Base-by-base conservation (phyloP, 805 yeast genomes). In the Cephaloascus fragrans region DNA sequence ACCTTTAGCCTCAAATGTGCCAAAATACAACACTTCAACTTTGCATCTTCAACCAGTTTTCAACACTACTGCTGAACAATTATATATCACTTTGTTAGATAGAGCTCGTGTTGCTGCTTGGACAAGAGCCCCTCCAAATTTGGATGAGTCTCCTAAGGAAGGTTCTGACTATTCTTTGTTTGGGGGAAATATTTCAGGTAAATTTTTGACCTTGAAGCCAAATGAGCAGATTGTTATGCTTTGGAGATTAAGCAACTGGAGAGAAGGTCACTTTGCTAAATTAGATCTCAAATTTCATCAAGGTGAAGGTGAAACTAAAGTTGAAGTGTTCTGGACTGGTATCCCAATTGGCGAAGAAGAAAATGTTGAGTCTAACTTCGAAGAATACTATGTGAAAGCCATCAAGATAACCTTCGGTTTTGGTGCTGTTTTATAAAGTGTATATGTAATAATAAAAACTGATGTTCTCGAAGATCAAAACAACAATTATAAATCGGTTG, bases 271-370 rank as follows among this genome's bases (percentile, higher is more conserved):
- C 57, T 81, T 52, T 55, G 93, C 97, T 1, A 68, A 67, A 3
- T 64, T 93, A 49, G 69, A 67, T 18, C 72, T 90, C 47, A 67
- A 63, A 31, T 74, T 93, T 47, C 75, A 75, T 41, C 86, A 86
- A 55, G 93, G 90, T 20, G 72, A 75, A n/a, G 74, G 83, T 34
- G 97, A 88, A 50, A 93, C 98, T 3, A 77, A 73, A 42, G 67
- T 89, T 64, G 77, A 77, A 43, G 87, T 88, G 16, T 66, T 71
- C 34, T 87, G 90, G 76, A 67, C 76, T 15, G 97, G 97, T 14
- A 82, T 93, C 37, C 99, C 99, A 15, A 70, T 90, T 32, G 99
- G 97, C 12, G 94, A 93, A 56, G 97, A 93, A 54, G 93, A 94
- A 51, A 62, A 82, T 50, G 96, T 85, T 32, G 76, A 79, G 52